phyloP scores from a whole-genome alignment of 2,329 filamentous ascomycete species.

The Colletotrichum sp. region DNA sequence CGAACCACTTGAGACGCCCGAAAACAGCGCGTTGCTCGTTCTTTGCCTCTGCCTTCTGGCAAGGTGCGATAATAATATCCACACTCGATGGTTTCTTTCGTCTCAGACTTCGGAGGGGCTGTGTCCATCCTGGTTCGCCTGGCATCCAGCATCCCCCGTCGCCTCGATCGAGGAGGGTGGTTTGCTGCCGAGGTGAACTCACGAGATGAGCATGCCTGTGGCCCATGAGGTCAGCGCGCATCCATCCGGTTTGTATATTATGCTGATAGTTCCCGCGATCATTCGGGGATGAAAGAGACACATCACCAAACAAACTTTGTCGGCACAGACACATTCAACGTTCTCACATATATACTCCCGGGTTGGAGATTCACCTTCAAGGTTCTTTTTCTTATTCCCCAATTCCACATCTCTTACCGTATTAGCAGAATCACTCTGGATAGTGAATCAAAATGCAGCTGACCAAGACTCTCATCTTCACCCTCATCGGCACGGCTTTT shows the following conservation, averaged over 20 bases:
- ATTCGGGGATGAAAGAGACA: background rate
- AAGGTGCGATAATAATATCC: slow-evolving; percentile 11
- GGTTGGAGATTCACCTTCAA: background rate
- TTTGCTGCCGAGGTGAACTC: slow-evolving; percentile 15
- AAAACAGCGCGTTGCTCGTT: background rate
- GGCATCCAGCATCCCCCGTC: background rate
- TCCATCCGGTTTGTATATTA: slow-evolving; percentile 8
- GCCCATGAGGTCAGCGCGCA: background rate
- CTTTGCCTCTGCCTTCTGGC: background rate
- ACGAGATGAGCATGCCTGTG: background rate
- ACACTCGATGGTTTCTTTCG: slow-evolving; percentile 1
- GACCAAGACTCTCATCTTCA: slow-evolving; percentile 14
- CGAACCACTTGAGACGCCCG: slow-evolving; percentile 15
- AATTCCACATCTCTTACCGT: background rate
- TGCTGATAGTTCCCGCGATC: background rate
- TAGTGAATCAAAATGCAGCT: slow-evolving; percentile 19
- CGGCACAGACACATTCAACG: slow-evolving; percentile 1
- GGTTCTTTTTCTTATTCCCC: too few species aligned
- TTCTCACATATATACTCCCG: slow-evolving; percentile 6
- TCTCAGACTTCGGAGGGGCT: background rate
- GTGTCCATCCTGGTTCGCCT: background rate
- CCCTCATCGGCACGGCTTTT: slow-evolving; percentile 14
- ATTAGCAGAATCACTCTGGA: slow-evolving; percentile 11
- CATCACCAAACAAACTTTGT: background rate
- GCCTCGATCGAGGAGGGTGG: background rate